Evolutionary conservation across 2,329 filamentous ascomycete species (phyloP).

Genomic region (Penicillium palitans): DNA sequence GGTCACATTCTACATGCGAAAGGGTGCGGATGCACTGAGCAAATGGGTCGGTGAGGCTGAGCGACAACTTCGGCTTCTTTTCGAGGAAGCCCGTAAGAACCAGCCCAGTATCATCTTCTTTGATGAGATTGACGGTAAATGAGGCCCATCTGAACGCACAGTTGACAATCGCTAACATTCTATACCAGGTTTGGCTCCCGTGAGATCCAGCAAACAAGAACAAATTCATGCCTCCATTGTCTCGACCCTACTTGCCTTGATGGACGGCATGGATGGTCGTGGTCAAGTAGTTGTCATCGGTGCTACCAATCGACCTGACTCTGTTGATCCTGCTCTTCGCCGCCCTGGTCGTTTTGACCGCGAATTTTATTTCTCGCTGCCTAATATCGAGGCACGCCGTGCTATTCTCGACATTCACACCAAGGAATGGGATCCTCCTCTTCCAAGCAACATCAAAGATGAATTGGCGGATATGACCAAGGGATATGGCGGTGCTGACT

Average conservation of each 20-base stretch:
- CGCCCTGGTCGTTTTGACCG: constrained; percentile 92
- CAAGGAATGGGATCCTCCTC: constrained; percentile 78
- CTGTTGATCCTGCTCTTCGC: constrained; percentile 92
- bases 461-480: constrained; percentile 83
- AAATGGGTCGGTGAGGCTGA: constrained; percentile 99
- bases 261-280: constrained; percentile 98
- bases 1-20: constrained; percentile 99
- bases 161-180: constrained; percentile 13
- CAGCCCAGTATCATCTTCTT: constrained; percentile 99
- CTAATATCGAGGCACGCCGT: constrained; percentile 74
- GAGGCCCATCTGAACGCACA: not conserved
- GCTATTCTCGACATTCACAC: constrained; percentile 95
- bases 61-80: constrained; percentile 86
- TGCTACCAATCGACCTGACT: constrained; percentile 95
- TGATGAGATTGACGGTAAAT: constrained; percentile 88
- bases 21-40: constrained; percentile 93
- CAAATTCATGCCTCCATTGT: constrained; percentile 98
- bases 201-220: constrained; percentile 96
- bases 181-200: constrained; percentile 70
- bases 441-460: constrained; percentile 76
- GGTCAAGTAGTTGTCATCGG: constrained; percentile 98
- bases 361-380: constrained; percentile 97
- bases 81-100: constrained; percentile 91
- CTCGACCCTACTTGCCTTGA: constrained; percentile 85
- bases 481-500: constrained; percentile 93